Evolutionary conservation across 23 red algal genomes (phyloP).

Genomic region (Gracilaria caudata): DNA sequence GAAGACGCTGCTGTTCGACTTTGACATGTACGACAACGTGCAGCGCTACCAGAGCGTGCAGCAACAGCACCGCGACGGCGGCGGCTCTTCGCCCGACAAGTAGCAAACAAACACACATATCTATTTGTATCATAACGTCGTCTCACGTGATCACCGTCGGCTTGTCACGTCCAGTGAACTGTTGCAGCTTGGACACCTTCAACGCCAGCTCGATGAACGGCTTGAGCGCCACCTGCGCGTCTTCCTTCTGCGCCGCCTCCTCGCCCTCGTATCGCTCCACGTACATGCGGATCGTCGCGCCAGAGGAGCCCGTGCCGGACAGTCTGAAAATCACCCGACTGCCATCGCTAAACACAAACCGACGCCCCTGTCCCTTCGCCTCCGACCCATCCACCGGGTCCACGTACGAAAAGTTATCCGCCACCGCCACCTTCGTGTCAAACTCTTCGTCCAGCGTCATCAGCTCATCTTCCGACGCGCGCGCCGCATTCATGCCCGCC

Average conservation of each 20-base stretch:
- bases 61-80: not conserved
- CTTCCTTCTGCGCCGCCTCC: slow-evolving; percentile 27
- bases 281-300: slow-evolving; percentile 96
- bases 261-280: slow-evolving; percentile 80
- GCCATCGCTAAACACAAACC: slow-evolving; percentile 82
- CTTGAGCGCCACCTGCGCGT: slow-evolving; percentile 69
- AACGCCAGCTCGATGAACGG: slow-evolving; percentile 79
- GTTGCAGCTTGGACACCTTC: slow-evolving; percentile 59
- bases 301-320: slow-evolving; percentile 85
- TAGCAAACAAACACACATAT: too few species aligned
- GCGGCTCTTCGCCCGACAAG: not conserved
- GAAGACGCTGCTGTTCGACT: slow-evolving; percentile 67
- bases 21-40: slow-evolving; percentile 50
- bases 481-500: slow-evolving; percentile 35
- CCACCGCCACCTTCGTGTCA: slow-evolving; percentile 54
- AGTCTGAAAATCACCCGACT: slow-evolving; percentile 90
- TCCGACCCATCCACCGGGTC: slow-evolving; percentile 92
- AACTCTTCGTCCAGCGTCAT: slow-evolving; percentile 44
- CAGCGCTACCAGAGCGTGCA: not conserved
- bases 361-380: slow-evolving; percentile 81
- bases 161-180: slow-evolving; percentile 81
- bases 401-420: slow-evolving; percentile 90
- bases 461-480: slow-evolving; percentile 23
- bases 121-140: not conserved
- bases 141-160: slow-evolving; percentile 82